Base-by-base conservation (phyloP, 176 grass and related monocot genomes). In the Echinochloa phyllopogon region DNA sequence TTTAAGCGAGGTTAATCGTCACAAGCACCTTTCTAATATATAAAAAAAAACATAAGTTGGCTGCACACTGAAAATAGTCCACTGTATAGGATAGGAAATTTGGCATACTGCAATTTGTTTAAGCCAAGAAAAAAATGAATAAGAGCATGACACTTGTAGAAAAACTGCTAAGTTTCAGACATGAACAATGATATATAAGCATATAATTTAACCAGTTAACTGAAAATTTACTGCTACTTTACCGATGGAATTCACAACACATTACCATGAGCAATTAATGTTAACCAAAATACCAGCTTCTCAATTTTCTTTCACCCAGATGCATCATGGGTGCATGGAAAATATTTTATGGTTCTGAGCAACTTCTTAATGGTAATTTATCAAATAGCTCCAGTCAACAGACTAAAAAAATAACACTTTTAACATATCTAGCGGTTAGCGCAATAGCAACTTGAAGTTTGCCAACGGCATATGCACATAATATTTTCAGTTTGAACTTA, bases 181-280 rank as follows among this genome's bases (percentile, higher is more conserved):
- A 43, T n/a, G 50, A 78, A 43, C 50, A 88, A 69, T 12, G 36
- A 23, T 55, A 44, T 55, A 44, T 74, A 29, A 72, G 2, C 5
- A 2, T 44, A 83, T 78, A 62, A 4, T 21, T 77, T 77, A 16
- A 77, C 47, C 37, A 69, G 21, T 72, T 77, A 15, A 47, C 38
- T 78, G 5, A 25, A 88, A 78, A 83, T 3, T 65, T 79, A 74
- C 14, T 15, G 40, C 18, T 72, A 88, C 27, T 78, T 65, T 83
- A 39, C 75, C 45, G 15, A 51, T 17, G 42, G 4, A 25, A 84
- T 4, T 29, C 7, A 5, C 53, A 71, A 21, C 15, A 33, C 23
- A 56, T 83, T 81, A 18, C 25, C 18, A 81, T 73, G 27, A 78
- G 8, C 55, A 43, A 83, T 63, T 38, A n/a, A 66, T 75, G 69